A percentile compares a stretch with the other conserved stretches of the same genome.
Conservation (phyloP, 306 rosid species). For the Trifolium dubium region DNA sequence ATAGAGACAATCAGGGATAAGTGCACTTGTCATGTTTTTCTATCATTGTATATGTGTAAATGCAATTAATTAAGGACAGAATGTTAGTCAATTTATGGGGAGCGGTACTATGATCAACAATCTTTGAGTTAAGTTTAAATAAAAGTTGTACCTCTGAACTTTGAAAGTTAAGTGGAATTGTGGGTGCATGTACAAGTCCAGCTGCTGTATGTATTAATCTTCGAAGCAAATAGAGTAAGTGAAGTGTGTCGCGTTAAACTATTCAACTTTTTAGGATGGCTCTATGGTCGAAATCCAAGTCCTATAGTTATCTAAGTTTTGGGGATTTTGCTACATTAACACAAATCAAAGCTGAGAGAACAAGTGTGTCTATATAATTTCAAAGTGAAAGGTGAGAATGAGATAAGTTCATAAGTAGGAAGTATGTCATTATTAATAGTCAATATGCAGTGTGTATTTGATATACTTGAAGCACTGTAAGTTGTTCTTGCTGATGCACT, state of each 20-base stretch:
- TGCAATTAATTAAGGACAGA: neutral
- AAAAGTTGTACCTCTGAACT: neutral
- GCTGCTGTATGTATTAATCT: neutral
- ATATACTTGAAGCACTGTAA: neutral
- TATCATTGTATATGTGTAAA: neutral
- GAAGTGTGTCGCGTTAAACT: neutral
- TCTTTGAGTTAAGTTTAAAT: neutral
- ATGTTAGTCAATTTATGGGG: neutral
- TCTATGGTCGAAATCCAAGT: neutral
- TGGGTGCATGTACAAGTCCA: neutral
- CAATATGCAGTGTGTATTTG: neutral
- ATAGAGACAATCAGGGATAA: neutral
- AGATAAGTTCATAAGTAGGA: neutral
- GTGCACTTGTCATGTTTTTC: too few relatives aligned
- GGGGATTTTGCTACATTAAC: neutral
- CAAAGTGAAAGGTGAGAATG: neutral
- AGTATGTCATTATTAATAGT: neutral
- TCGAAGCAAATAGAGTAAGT: neutral
- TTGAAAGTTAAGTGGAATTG: neutral
- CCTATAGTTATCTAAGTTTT: neutral
- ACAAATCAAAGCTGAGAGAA: neutral
- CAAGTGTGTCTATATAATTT: neutral
- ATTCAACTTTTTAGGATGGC: neutral
- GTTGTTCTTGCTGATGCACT: too few relatives aligned
- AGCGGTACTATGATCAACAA: neutral